These are phyloP conservation scores for Nemania sp. DNA, from an alignment of 2,329 filamentous ascomycete species.

Conservation along the genomic window DNA sequence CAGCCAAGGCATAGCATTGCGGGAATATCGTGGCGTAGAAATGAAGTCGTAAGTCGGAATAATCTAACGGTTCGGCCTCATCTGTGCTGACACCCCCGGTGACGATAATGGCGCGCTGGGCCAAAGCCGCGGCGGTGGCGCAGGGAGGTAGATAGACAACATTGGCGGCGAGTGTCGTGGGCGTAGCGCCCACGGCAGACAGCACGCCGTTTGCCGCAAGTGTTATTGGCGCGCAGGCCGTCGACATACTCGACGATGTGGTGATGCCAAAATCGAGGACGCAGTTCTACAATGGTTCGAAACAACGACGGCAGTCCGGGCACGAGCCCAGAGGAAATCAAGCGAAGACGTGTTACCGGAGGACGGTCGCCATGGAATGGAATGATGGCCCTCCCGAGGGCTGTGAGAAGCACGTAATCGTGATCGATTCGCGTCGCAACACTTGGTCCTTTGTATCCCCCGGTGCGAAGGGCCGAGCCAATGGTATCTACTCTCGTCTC, in stretches of 20 bases:
- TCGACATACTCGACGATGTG: constrained; percentile 45
- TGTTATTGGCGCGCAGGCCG: constrained; percentile 56
- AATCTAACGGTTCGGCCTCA: constrained; percentile 52
- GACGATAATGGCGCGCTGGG: constrained; percentile 57
- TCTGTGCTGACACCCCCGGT: constrained; percentile 57
- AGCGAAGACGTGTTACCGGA: constrained; percentile 45
- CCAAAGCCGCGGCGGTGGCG: constrained; percentile 55
- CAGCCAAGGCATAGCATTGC: constrained; percentile 91
- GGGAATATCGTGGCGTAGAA: constrained; percentile 96
- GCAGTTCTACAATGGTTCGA: constrained; percentile 43
- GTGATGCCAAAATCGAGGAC: constrained; percentile 44
- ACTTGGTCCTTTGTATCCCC: constrained; percentile 10
- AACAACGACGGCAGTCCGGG: constrained; percentile 47
- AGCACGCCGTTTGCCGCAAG: constrained; percentile 61
- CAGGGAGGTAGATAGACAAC: constrained; percentile 72
- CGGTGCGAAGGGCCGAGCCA: constrained; percentile 1
- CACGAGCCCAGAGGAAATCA: constrained; percentile 42
- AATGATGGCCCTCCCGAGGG: constrained; percentile 42
- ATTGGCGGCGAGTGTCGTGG: constrained; percentile 69
- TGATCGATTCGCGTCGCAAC: constrained; percentile 34
- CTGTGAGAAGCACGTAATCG: constrained; percentile 34
- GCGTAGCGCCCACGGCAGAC: constrained; percentile 63
- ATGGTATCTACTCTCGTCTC: neutral
- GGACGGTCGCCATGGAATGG: constrained; percentile 52
- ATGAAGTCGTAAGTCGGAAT: constrained; percentile 80